These are phyloP conservation scores for Naganishia liquefaciens DNA, from an alignment of 1,284 basidiomycete species.

Conservation along the genomic window DNA sequence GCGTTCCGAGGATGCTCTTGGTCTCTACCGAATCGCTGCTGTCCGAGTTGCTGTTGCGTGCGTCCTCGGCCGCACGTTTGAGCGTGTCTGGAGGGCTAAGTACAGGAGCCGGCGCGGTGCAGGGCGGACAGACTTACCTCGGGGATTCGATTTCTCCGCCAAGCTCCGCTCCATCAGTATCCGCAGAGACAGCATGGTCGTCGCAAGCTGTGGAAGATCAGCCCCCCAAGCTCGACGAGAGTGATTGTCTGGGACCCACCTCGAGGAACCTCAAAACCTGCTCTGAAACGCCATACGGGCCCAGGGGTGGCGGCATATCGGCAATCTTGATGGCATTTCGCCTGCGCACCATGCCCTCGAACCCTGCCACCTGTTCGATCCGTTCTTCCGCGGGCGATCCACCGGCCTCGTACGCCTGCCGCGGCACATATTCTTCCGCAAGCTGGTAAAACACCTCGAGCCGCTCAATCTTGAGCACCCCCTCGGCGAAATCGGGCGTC, in stretches of 20 bases:
- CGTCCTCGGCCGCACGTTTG: conserved; percentile 17
- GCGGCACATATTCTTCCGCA: conserved; percentile 19
- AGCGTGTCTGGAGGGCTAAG: conserved; percentile 17
- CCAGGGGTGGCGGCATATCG: conserved; percentile 11
- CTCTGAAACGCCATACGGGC: conserved; percentile 22
- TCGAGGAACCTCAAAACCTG: conserved; percentile 18
- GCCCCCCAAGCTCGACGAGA: not conserved
- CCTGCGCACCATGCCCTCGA: not conserved
- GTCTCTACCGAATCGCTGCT: conserved; percentile 13
- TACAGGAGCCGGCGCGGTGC: not conserved
- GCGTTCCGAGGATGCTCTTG: conserved; percentile 20
- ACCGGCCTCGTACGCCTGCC: not conserved
- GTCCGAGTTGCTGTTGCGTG: not conserved
- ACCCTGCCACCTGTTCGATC: conserved; percentile 1
- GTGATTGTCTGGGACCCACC: not conserved
- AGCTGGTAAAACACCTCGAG: conserved; percentile 27
- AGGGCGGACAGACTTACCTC: conserved; percentile 3
- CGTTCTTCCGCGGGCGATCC: not conserved
- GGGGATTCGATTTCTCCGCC: conserved; percentile 4
- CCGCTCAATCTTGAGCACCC: conserved; percentile 23
- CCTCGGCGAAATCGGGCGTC: conserved; percentile 17
- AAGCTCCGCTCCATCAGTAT: conserved; percentile 15
- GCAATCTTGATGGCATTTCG: not conserved
- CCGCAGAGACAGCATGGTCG: conserved; percentile 21
- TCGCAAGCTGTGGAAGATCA: conserved; percentile 10